These are phyloP conservation scores for Backusella luteola DNA, from an alignment of 192 early-diverging fungal genomes.

Conservation along the genomic window DNA sequence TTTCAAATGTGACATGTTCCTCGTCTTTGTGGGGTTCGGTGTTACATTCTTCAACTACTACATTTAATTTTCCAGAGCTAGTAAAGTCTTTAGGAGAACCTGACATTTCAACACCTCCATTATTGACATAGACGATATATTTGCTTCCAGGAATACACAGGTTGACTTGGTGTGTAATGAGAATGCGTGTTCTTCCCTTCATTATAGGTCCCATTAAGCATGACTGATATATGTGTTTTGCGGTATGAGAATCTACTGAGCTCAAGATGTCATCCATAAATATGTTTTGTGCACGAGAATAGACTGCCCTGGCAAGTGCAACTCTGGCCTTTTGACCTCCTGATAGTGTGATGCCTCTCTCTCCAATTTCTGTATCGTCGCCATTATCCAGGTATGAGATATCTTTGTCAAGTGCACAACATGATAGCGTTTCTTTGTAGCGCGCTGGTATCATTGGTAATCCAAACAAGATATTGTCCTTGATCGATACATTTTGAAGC, in stretches of 20 bases:
- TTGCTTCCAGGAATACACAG: conserved; percentile 53
- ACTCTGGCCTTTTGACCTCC: conserved; percentile 90
- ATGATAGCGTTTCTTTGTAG: conserved; percentile 34
- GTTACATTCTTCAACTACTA: conserved; percentile 18
- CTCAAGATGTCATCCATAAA: conserved; percentile 87
- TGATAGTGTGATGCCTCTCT: conserved; percentile 79
- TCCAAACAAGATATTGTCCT: conserved; percentile 70
- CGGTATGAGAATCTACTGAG: conserved; percentile 85
- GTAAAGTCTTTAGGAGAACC: conserved; percentile 12
- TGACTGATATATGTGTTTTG: conserved; percentile 70
- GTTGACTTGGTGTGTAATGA: conserved; percentile 81
- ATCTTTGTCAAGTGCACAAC: conserved; percentile 82
- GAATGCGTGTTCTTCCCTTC: conserved; percentile 72
- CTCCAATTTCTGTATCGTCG: conserved; percentile 78
- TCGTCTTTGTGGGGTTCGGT: not conserved
- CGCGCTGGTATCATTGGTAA: conserved; percentile 17
- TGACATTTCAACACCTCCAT: conserved; percentile 41
- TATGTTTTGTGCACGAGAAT: conserved; percentile 61
- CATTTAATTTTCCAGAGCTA: conserved; percentile 18
- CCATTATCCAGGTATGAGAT: conserved; percentile 81
- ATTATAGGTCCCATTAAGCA: conserved; percentile 76
- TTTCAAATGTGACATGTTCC: not conserved
- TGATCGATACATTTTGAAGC: conserved; percentile 72
- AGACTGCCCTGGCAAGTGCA: conserved; percentile 83
- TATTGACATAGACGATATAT: conserved; percentile 50